These are phyloP conservation scores for Phytophthora fragariae DNA, from an alignment of 352 stramenopile genomes.

Conservation along the genomic window DNA sequence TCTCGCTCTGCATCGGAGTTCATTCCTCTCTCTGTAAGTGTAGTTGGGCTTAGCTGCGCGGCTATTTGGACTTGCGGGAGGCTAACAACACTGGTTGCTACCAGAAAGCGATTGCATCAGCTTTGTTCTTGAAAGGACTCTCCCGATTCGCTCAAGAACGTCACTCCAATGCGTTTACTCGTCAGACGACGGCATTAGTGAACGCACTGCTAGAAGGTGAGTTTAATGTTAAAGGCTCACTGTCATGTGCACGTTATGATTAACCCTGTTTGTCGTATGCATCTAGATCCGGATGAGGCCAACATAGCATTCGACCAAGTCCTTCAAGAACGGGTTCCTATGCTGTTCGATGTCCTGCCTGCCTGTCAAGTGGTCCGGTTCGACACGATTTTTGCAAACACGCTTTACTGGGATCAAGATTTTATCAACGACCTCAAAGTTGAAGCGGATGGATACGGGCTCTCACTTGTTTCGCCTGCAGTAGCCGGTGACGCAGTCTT, in stretches of 20 bases:
- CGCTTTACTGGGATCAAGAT: slow-evolving; percentile 45
- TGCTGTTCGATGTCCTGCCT: slow-evolving; percentile 54
- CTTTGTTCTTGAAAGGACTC: slow-evolving; percentile 50
- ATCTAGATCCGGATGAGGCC: slow-evolving; percentile 3
- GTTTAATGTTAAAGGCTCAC: neutral
- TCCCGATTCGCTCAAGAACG: slow-evolving; percentile 35
- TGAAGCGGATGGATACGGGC: slow-evolving; percentile 54
- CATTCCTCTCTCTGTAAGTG: slow-evolving; percentile 36
- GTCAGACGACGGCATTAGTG: slow-evolving; percentile 44
- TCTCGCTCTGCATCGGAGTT: slow-evolving; percentile 22
- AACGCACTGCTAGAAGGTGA: slow-evolving; percentile 49
- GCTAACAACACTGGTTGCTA: neutral
- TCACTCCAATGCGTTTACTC: slow-evolving; percentile 34
- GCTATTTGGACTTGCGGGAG: neutral
- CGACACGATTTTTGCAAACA: slow-evolving; percentile 45
- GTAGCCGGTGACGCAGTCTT: slow-evolving; percentile 27
- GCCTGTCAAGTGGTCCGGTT: slow-evolving; percentile 43
- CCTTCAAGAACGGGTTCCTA: slow-evolving; percentile 45
- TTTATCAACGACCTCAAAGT: slow-evolving; percentile 67
- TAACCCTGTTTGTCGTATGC: neutral
- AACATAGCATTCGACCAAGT: slow-evolving; percentile 52
- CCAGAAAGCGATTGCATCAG: slow-evolving; percentile 59
- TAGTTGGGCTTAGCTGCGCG: too few relatives aligned
- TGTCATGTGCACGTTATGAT: neutral
- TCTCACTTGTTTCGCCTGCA: slow-evolving; percentile 61